Percentiles rank a stretch among this genome's conserved stretches.
Evolutionary conservation across 129 eudicot genomes (phyloP).

Genomic region (Artemisia tridentata): DNA sequence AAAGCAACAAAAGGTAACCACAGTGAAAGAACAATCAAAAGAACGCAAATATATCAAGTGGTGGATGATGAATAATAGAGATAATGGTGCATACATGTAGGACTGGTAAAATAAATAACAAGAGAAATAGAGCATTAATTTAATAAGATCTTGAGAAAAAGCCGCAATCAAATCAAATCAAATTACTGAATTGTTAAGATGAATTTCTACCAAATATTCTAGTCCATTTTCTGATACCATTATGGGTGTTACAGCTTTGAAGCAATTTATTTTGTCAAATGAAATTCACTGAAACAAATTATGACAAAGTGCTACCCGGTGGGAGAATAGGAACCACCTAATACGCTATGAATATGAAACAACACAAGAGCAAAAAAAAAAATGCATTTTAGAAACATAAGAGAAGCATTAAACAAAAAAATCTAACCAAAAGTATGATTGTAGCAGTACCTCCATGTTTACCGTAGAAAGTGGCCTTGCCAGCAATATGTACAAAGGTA

Average conservation of each 20-base stretch:
- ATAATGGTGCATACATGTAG: neutral
- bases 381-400: constrained; percentile 8
- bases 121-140: neutral
- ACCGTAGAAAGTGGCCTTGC: too few species aligned
- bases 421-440: too few species aligned
- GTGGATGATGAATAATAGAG: neutral
- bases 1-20: constrained; percentile 16
- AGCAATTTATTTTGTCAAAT: neutral
- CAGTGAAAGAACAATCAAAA: constrained; percentile 3
- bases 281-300: neutral
- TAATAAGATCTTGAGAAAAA: constrained; percentile 3
- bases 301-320: neutral
- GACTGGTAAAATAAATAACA: neutral
- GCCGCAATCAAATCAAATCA: neutral
- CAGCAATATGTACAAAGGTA: too few species aligned
- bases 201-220: neutral
- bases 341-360: neutral
- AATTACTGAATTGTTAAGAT: neutral
- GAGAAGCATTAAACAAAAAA: too few species aligned
- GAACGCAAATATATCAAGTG: constrained; percentile 5
- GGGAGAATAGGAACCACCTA: constrained; percentile 5
- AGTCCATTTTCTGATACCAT: constrained; percentile 2
- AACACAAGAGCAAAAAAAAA: constrained; percentile 12
- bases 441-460: too few species aligned
- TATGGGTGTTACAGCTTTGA: neutral